phyloP scores from a whole-genome alignment of 2,329 filamentous ascomycete genomes.

The Didymella pomorum region DNA sequence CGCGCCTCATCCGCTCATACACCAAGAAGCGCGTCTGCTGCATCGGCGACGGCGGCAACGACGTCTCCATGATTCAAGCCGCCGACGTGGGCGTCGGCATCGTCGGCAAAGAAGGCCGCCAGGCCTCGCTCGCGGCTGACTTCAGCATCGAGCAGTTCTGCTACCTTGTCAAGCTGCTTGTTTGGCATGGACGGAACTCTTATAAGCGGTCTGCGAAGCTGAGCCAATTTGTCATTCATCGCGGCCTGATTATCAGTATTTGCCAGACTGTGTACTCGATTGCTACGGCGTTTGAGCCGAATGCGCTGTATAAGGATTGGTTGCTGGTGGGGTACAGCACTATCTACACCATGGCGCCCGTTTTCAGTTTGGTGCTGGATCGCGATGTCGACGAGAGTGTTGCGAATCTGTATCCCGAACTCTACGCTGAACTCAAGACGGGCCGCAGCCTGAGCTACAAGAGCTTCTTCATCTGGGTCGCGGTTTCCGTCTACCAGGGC shows the following conservation, averaged over 20 bases:
- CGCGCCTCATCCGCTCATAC: slow-evolving; percentile 85
- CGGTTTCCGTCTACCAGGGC: slow-evolving; percentile 94
- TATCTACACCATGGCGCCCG: slow-evolving; percentile 90
- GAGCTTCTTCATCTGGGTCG: slow-evolving; percentile 96
- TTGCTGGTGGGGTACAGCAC: slow-evolving; percentile 96
- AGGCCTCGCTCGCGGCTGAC: slow-evolving; percentile 93
- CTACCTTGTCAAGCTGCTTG: slow-evolving; percentile 93
- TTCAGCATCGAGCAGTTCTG: slow-evolving; percentile 97
- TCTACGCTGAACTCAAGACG: slow-evolving; percentile 95
- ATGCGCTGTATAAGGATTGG: slow-evolving; percentile 94
- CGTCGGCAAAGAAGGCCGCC: slow-evolving; percentile 94
- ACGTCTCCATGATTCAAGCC: slow-evolving; percentile 98
- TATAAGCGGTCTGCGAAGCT: slow-evolving; percentile 97
- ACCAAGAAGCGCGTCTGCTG: slow-evolving; percentile 97
- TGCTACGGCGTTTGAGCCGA: slow-evolving; percentile 88
- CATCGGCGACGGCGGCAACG: slow-evolving; percentile 97
- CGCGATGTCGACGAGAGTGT: slow-evolving; percentile 93
- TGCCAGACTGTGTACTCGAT: slow-evolving; percentile 99
- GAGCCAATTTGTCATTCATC: slow-evolving; percentile 97
- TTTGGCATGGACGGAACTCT: slow-evolving; percentile 97
- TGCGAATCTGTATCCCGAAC: slow-evolving; percentile 92
- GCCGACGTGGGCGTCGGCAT: slow-evolving; percentile 98
- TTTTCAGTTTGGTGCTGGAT: slow-evolving; percentile 92
- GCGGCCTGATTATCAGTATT: slow-evolving; percentile 91
- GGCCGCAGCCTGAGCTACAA: slow-evolving; percentile 88